Base-by-base conservation (phyloP, 2,329 filamentous ascomycete genomes). In the Ilyonectria mors-panacis region DNA sequence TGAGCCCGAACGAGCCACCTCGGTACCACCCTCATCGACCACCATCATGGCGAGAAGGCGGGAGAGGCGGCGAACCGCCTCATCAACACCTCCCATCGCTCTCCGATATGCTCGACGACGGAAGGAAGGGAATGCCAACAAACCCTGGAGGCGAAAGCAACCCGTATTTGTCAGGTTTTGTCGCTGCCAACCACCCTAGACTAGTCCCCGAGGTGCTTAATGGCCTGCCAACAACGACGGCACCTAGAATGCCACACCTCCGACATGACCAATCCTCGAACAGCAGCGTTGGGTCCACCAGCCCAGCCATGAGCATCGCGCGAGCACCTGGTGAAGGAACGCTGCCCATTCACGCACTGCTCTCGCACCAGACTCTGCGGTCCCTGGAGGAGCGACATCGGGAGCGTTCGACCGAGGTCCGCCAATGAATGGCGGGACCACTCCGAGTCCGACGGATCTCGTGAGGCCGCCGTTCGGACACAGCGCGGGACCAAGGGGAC, bases 301-400 rank as follows among this genome's bases (percentile, higher is more conserved):
- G 78, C 15, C 83, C 84, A 1, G 80, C 79, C 23, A 68, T 68
- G 19, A 78, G 76, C 37, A 76, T 76, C 58, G 68, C 74, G 2
- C 80, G 86, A 47, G 84, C 84, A 5, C 82, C 84, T 0, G 82
- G 84, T 53, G 87, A 89, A 42, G 83, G 85, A 0, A 80, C 85
- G 1, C 71, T 89, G 12, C 86, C 87, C 1, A 89, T 89, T 26
- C 87, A 89, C 69, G 83, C 86, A 0, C 78, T 89, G 0, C 77
- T 89, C 21, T 82, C 82, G 2, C 81, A 83, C 23, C 83, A 83
- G 65, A 71, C 76, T 9, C 66, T 78, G 21, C 59, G 55, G 47
- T 66, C 12, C 66, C 73, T n/a, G 63, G 50, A 9, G 54, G 65
- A 44, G 45, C 68, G n/a, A 58, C 61, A 6, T 37, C 62, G 35